phyloP scores from a whole-genome alignment of 495 filamentous ascomycete species.

The Umbilicaria muhlenbergii region DNA sequence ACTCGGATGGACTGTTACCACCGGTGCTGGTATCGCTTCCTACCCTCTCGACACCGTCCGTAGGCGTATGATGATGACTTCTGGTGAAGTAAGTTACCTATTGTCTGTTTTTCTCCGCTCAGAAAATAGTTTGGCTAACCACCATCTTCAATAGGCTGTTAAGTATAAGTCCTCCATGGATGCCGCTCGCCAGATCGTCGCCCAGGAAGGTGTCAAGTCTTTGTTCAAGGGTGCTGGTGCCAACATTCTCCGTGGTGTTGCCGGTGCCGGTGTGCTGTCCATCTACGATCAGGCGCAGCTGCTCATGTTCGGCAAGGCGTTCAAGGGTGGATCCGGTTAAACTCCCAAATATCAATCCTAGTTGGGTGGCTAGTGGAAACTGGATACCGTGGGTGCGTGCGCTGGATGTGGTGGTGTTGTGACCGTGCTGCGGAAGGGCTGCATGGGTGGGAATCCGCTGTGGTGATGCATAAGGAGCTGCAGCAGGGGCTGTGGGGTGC shows the following conservation, averaged over 20 bases:
- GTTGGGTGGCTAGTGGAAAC: background rate
- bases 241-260: slow-evolving; percentile 99
- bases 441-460: slow-evolving; percentile 3
- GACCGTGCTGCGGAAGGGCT: slow-evolving; percentile 24
- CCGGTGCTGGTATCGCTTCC: slow-evolving; percentile 99
- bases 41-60: slow-evolving; percentile 99
- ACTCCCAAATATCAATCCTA: slow-evolving; percentile 8
- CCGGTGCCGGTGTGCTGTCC: slow-evolving; percentile 99
- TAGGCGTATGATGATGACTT: slow-evolving; percentile 99
- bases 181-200: slow-evolving; percentile 88
- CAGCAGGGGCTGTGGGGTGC: slow-evolving; percentile 12
- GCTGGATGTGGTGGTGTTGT: slow-evolving; percentile 12
- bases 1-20: slow-evolving; percentile 98
- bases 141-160: slow-evolving; percentile 52
- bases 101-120: background rate
- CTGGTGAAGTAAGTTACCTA: slow-evolving; percentile 44
- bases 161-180: slow-evolving; percentile 95
- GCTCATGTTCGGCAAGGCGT: slow-evolving; percentile 98
- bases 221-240: slow-evolving; percentile 99
- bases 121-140: background rate
- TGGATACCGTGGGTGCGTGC: slow-evolving; percentile 6
- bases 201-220: slow-evolving; percentile 89
- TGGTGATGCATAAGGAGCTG: slow-evolving; percentile 7
- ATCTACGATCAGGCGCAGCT: slow-evolving; percentile 99
- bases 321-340: slow-evolving; percentile 84